Evolutionary conservation across 768 basidiomycete species (phyloP), one percentile per base, ranked within the genome.

Genomic region (Daedaleopsis nitida): DNA sequence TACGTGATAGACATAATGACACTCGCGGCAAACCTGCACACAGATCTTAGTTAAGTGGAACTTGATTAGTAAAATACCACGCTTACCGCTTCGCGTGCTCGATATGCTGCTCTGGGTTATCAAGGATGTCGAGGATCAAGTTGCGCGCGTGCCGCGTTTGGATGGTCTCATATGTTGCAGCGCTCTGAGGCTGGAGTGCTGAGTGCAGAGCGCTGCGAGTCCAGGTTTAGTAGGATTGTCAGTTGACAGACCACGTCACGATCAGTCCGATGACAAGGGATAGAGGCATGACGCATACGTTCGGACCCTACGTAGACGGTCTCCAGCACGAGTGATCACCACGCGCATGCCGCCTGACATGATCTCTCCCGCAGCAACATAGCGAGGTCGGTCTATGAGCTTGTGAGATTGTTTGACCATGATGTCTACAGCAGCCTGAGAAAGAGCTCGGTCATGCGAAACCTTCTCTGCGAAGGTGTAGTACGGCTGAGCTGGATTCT

Each of bases 11-110:
- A 64, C 69, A 79, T 69, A 45, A 78, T 71, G 14, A 77, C 67
- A 9, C 73, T 75, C n/a, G 77, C 76, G 8, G 76, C 74, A 57
- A 75, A 79, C 48, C 77, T 78, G n/a, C n/a, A n/a, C n/a, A n/a
- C n/a, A n/a, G n/a, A n/a, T n/a, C n/a, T n/a, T n/a, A n/a, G n/a
- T n/a, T n/a, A n/a, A n/a, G n/a, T n/a, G n/a, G n/a, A n/a, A n/a
- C n/a, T n/a, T n/a, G n/a, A n/a, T n/a, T n/a, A n/a, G n/a, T n/a
- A n/a, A n/a, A n/a, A n/a, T n/a, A n/a, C n/a, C n/a, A n/a, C n/a
- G n/a, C 60, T 1, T 55, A 77, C 78, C 73, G 68, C 55, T 66
- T 72, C 2, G 65, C 70, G 39, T 80, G 78, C 50, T 69, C 67
- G 16, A 77, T 63, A 54, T 75, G 75, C 13, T 70, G 58, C 9